phyloP scores from a whole-genome alignment of 352 stramenopile genomes.

The Phytophthora foliorum region DNA sequence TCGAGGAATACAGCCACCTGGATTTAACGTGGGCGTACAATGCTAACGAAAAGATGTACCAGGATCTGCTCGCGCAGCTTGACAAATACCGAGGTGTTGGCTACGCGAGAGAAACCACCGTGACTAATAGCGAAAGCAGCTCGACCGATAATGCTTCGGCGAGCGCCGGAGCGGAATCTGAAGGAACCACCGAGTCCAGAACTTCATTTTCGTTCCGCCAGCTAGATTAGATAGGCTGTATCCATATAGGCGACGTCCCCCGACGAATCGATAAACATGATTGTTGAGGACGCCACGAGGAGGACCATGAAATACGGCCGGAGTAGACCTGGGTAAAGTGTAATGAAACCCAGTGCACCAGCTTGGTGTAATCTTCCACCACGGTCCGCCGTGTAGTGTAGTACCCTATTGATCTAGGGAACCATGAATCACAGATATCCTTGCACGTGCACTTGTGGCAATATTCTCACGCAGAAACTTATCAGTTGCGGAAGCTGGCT shows the following conservation, averaged over 20 bases:
- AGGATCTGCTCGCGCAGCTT: conserved; percentile 52
- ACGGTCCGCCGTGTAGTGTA: too few relatives aligned
- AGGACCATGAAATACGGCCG: too few relatives aligned
- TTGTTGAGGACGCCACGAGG: too few relatives aligned
- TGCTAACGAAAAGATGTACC: conserved; percentile 50
- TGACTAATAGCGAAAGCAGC: background rate
- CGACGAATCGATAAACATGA: too few relatives aligned
- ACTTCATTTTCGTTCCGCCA: conserved; percentile 30
- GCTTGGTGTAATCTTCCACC: too few relatives aligned
- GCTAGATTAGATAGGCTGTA: conserved; percentile 28
- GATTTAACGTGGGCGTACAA: conserved; percentile 66
- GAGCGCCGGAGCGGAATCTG: background rate
- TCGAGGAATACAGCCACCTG: conserved; percentile 59
- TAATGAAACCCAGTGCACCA: too few relatives aligned
- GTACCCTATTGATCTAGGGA: too few relatives aligned
- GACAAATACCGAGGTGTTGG: conserved; percentile 44
- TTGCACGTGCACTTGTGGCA: too few relatives aligned
- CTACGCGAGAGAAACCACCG: conserved; percentile 24
- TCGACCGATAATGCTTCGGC: background rate
- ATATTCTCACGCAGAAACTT: too few relatives aligned
- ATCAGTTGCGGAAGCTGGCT: too few relatives aligned
- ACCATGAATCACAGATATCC: too few relatives aligned
- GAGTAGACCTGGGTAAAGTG: too few relatives aligned
- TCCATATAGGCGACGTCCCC: background rate
- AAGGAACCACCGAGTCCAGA: conserved; percentile 10